These are phyloP conservation scores for Colletotrichum cereale DNA, from an alignment of 2,329 filamentous ascomycete species.

Conservation along the genomic window DNA sequence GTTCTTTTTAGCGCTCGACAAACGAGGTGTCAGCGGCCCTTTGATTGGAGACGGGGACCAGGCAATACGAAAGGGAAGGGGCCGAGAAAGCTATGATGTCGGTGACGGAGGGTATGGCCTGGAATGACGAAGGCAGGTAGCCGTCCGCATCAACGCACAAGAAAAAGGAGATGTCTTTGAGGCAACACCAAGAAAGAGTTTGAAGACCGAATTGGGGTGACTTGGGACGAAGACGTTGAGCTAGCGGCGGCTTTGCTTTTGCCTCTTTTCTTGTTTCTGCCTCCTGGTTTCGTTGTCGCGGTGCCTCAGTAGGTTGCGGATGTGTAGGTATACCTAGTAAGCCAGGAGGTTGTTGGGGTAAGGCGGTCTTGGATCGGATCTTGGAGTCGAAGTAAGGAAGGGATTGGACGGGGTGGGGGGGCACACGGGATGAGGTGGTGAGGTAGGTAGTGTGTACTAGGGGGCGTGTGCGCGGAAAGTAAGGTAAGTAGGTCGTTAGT, in stretches of 20 bases:
- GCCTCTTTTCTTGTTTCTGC: constrained; percentile 6
- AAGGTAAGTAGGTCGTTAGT: neutral
- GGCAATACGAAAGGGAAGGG: constrained; percentile 40
- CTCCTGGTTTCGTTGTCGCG: neutral
- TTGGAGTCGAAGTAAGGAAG: constrained; percentile 11
- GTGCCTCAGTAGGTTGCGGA: neutral
- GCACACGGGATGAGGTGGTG: constrained; percentile 12
- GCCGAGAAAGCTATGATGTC: constrained; percentile 37
- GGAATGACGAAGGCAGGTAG: constrained; percentile 33
- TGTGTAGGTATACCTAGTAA: neutral
- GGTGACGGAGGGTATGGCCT: constrained; percentile 21
- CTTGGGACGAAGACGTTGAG: constrained; percentile 7
- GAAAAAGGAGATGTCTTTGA: constrained; percentile 23
- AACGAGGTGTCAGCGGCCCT: constrained; percentile 38
- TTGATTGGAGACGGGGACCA: constrained; percentile 28
- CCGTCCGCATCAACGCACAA: constrained; percentile 26
- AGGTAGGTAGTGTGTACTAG: neutral
- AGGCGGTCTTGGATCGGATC: constrained; percentile 30
- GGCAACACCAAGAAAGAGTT: constrained; percentile 12
- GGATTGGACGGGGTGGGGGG: constrained; percentile 25
- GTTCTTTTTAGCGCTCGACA: constrained; percentile 38
- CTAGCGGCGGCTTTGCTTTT: constrained; percentile 2
- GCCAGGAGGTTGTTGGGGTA: constrained; percentile 25
- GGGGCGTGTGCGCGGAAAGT: constrained; percentile 14
- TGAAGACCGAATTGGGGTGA: constrained; percentile 3